These are phyloP conservation scores for Rosa multiflora DNA, from an alignment of 306 rosid genomes.

Conservation along the genomic window DNA sequence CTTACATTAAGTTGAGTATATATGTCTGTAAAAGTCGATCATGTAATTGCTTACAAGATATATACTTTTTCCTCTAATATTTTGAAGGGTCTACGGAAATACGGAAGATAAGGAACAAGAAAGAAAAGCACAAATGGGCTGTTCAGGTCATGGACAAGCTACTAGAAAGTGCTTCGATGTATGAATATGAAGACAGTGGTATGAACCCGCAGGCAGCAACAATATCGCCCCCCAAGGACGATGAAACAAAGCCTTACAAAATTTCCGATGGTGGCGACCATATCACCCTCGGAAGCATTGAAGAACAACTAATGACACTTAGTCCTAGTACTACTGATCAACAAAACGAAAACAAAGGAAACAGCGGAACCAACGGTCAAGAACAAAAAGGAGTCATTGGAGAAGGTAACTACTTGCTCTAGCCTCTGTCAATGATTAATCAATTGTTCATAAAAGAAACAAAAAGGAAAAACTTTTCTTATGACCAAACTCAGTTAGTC, in stretches of 20 bases:
- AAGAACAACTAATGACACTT: not conserved
- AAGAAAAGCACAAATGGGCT: conserved; percentile 44
- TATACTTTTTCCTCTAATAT: not conserved
- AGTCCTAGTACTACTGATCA: too few relatives aligned
- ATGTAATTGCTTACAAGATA: not conserved
- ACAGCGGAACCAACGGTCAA: not conserved
- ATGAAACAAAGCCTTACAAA: not conserved
- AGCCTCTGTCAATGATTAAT: too few relatives aligned
- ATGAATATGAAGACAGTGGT: conserved; percentile 24
- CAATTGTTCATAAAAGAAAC: not conserved
- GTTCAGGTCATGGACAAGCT: conserved; percentile 41
- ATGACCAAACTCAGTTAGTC: not conserved
- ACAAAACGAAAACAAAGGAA: not conserved
- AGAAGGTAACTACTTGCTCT: not conserved
- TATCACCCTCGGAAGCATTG: not conserved
- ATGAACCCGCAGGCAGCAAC: not conserved
- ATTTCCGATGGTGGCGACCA: not conserved
- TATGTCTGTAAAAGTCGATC: not conserved
- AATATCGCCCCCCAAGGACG: not conserved
- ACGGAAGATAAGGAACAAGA: conserved; percentile 22
- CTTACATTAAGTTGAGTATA: not conserved
- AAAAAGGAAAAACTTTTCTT: too few relatives aligned
- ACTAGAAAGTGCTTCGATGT: not conserved
- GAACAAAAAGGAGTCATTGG: not conserved
- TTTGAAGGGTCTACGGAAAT: conserved; percentile 10